Evolutionary conservation across 1,284 basidiomycete species (phyloP), one percentile per base, ranked within the genome.

Genomic region (Pascua sp.): DNA sequence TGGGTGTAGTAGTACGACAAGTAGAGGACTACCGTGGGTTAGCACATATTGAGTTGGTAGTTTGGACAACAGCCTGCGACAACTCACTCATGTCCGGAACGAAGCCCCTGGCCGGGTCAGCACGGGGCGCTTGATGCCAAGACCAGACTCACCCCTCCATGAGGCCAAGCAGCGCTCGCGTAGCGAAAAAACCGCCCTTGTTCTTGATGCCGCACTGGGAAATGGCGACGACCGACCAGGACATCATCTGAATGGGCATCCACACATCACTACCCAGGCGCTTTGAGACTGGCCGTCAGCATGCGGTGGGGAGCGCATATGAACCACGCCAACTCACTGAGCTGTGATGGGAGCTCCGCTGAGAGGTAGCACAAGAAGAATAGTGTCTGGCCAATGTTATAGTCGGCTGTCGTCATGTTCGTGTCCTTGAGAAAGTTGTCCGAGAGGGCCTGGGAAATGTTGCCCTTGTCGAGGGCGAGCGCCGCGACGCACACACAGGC

Each of bases 1-100:
- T 51, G 38, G 24, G 60, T 71, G 60, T 73, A 79, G 63, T 65
- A 80, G 62, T 78, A 79, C 16, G 62, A 67, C 5, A 79, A 59
- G 62, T 78, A 80, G 1, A 79, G 63, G 47, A 79, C 71, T 11
- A 69, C 66, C 55, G 77, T 76, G 1, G 78, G 12, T 80, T 71
- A 32, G 24, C 24, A 7, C 24, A 32, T 32, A 7, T 32, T 7
- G 24, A 32, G 7, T 4, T 32, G 24, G n/a, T n/a, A n/a, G n/a
- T n/a, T n/a, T n/a, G n/a, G n/a, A n/a, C n/a, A n/a, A n/a, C n/a
- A n/a, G n/a, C n/a, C n/a, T n/a, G n/a, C n/a, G 24, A 32, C 24
- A 7, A 32, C 24, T 32, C 24, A 32, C 24, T 32, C 24, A 32
- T 32, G 24, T 32, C 24, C 7, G 24, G 24, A 32, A 32, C 24